Evolutionary conservation across 2,329 filamentous ascomycete genomes (phyloP).

Genomic region (Ustulina deusta): DNA sequence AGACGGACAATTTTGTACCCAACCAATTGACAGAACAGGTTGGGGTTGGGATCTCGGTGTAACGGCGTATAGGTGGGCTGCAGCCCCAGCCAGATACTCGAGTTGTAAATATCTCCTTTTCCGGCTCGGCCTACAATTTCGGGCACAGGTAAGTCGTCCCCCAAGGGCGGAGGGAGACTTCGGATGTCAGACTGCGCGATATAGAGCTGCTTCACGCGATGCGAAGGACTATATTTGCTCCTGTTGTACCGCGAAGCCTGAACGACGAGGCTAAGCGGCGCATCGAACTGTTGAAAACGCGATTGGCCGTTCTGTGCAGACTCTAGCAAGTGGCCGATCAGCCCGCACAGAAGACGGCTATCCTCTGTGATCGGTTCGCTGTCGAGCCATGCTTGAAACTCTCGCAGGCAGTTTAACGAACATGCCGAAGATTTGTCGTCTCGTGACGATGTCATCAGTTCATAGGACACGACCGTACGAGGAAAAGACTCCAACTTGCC

Average conservation of each 20-base stretch:
- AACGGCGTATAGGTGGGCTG: constrained; percentile 90
- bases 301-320: constrained; percentile 39
- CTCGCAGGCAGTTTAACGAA: constrained; percentile 23
- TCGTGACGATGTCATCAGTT: constrained; percentile 39
- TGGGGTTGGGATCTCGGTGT: constrained; percentile 94
- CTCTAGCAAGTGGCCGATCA: constrained; percentile 48
- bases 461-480: constrained; percentile 47
- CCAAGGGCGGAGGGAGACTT: constrained; percentile 73
- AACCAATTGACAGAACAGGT: constrained; percentile 86
- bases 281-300: constrained; percentile 68
- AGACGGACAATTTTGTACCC: constrained; percentile 80
- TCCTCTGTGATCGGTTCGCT: constrained; percentile 16
- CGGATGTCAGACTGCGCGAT: constrained; percentile 83
- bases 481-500: constrained; percentile 41
- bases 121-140: constrained; percentile 71
- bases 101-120: constrained; percentile 86
- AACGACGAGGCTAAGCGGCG: constrained; percentile 74
- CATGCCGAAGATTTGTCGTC: not conserved
- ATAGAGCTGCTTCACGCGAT: constrained; percentile 69
- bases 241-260: constrained; percentile 65
- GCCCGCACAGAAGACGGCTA: constrained; percentile 22
- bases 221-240: constrained; percentile 26
- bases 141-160: constrained; percentile 76
- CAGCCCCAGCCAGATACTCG: constrained; percentile 88
- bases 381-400: constrained; percentile 43